Conservation (phyloP, 23 red algal species). For the Agarophyton chilense region DNA sequence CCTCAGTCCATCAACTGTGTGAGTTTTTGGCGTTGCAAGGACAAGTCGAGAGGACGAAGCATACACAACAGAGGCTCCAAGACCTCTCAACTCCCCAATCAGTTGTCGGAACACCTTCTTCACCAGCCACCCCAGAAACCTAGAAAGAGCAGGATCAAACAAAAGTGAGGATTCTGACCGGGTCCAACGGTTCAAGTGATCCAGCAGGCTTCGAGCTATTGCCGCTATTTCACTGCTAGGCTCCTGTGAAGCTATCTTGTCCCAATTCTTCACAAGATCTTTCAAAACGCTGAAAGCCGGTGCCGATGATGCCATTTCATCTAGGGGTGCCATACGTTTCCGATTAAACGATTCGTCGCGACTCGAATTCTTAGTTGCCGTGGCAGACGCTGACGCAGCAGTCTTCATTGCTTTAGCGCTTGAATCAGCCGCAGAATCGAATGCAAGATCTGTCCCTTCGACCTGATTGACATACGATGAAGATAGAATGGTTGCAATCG, state of each 20-base stretch:
- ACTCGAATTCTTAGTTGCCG: not conserved
- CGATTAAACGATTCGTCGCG: slow-evolving; percentile 9
- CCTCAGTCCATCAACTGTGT: slow-evolving; percentile 72
- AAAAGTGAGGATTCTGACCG: slow-evolving; percentile 67
- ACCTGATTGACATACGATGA: slow-evolving; percentile 74
- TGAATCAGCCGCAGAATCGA: slow-evolving; percentile 65
- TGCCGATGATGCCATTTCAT: slow-evolving; percentile 73
- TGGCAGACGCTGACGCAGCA: not conserved
- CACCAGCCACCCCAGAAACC: slow-evolving; percentile 76
- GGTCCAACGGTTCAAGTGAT: slow-evolving; percentile 73
- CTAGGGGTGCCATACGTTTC: slow-evolving; percentile 39
- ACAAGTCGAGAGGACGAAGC: slow-evolving; percentile 75
- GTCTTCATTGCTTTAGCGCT: not conserved
- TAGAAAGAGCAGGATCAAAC: slow-evolving; percentile 72
- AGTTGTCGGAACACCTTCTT: slow-evolving; percentile 85
- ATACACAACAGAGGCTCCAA: slow-evolving; percentile 72
- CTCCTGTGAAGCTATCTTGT: slow-evolving; percentile 47
- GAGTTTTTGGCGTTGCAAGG: slow-evolving; percentile 71
- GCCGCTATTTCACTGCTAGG: slow-evolving; percentile 4
- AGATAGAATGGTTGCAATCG: slow-evolving; percentile 74
- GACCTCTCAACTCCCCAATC: slow-evolving; percentile 53
- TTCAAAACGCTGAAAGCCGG: slow-evolving; percentile 70
- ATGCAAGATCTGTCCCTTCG: slow-evolving; percentile 71
- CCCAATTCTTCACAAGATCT: slow-evolving; percentile 66
- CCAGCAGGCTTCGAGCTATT: slow-evolving; percentile 60